Percentiles rank a stretch among this genome's conserved stretches.
Conservation (phyloP, 352 stramenopile species). For the Phytophthora constricta region DNA sequence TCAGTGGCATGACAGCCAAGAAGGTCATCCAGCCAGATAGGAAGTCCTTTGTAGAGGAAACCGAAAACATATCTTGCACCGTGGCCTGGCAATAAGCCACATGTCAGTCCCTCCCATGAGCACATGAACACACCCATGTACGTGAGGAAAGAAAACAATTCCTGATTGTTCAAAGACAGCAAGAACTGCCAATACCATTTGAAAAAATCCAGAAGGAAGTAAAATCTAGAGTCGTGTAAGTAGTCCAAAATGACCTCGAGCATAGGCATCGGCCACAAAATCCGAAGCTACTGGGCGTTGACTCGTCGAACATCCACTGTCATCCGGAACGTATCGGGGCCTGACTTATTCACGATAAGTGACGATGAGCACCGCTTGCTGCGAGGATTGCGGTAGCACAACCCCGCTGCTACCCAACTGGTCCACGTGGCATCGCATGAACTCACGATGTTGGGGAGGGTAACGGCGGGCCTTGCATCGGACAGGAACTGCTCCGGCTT, state of each 20-base stretch:
- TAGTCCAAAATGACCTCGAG: conserved; percentile 11
- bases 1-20: not conserved
- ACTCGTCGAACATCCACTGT: not conserved
- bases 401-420: no score
- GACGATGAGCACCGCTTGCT: no score
- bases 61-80: conserved; percentile 18
- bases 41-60: conserved; percentile 10
- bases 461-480: no score
- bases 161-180: conserved; percentile 1
- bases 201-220: conserved; percentile 20
- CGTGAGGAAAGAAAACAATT: conserved; percentile 13
- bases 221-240: not conserved
- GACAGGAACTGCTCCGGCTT: no score
- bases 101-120: conserved; percentile 15
- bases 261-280: conserved; percentile 15
- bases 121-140: conserved; percentile 11
- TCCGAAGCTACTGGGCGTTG: not conserved
- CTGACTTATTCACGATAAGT: no score
- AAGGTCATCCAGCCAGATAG: conserved; percentile 14
- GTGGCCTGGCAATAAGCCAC: conserved; percentile 4
- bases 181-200: conserved; percentile 15
- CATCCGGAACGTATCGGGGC: no score
- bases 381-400: no score
- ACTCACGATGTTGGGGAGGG: no score
- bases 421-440: no score